A percentile compares a stretch with the other conserved stretches of the same genome.
Conservation (phyloP, 495 filamentous ascomycete species). For the Penicillium ochrochloron region DNA sequence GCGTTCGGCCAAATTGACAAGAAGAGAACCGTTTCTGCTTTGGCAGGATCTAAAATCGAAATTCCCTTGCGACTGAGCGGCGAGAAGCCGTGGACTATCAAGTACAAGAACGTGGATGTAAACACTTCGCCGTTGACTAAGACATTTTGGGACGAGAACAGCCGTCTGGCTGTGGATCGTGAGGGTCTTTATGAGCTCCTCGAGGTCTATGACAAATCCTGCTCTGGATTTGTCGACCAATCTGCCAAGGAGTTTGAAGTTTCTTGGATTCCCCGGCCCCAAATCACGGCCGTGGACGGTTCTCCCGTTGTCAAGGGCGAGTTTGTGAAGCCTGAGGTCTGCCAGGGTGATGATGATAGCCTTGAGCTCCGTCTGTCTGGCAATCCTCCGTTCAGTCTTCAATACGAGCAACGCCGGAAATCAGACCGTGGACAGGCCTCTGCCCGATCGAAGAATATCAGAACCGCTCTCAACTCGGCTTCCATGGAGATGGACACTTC, state of each 20-base stretch:
- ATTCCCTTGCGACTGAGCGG: constrained; percentile 85
- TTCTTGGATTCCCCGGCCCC: constrained; percentile 80
- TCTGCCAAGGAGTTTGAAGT: constrained; percentile 75
- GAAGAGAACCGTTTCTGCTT: constrained; percentile 67
- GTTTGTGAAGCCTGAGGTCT: constrained; percentile 78
- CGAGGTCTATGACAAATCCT: constrained; percentile 74
- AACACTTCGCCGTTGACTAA: constrained; percentile 49
- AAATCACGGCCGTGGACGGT: constrained; percentile 67
- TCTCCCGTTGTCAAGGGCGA: constrained; percentile 56
- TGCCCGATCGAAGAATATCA: constrained; percentile 66
- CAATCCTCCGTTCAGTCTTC: constrained; percentile 79
- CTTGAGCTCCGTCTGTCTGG: constrained; percentile 80
- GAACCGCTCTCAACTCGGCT: constrained; percentile 69
- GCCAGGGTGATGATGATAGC: constrained; percentile 89
- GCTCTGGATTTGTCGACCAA: constrained; percentile 77
- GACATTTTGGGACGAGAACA: constrained; percentile 67
- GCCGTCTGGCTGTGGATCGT: constrained; percentile 63
- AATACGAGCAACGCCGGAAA: constrained; percentile 78
- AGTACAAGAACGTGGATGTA: constrained; percentile 67
- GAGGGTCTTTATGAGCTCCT: constrained; percentile 79
- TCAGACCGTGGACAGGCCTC: constrained; percentile 64
- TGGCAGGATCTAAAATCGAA: constrained; percentile 73
- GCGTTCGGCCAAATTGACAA: constrained; percentile 83
- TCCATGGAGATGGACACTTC: constrained; percentile 83
- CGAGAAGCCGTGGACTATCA: constrained; percentile 78